These are phyloP conservation scores for Galeopsis tetrahit DNA, from an alignment of 257 asterid genomes.

Conservation along the genomic window DNA sequence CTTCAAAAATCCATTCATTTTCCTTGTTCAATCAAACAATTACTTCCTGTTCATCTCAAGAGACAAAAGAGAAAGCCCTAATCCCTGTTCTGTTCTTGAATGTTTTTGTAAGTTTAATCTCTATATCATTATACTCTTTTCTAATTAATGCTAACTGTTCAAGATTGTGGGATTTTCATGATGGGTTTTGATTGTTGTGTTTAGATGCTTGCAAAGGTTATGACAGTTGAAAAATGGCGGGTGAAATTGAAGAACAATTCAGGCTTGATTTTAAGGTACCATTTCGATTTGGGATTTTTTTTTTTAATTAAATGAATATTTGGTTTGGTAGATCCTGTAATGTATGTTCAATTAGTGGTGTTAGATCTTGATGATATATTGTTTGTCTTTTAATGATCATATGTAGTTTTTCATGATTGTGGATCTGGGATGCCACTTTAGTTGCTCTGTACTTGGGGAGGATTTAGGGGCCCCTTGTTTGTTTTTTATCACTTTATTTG, in stretches of 20 bases:
- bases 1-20: conserved; percentile 28
- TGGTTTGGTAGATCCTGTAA: conserved; percentile 16
- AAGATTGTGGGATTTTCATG: conserved; percentile 24
- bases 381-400: background rate
- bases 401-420: conserved; percentile 20
- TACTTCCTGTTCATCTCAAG: conserved; percentile 37
- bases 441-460: background rate
- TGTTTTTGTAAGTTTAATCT: conserved; percentile 30
- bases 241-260: conserved; percentile 69
- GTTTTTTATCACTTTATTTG: background rate
- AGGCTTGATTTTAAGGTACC: conserved; percentile 70
- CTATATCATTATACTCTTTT: background rate
- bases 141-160: background rate
- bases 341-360: background rate
- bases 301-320: background rate
- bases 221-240: conserved; percentile 60
- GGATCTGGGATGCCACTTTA: conserved; percentile 22
- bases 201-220: conserved; percentile 39
- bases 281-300: conserved; percentile 27
- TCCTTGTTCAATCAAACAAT: conserved; percentile 57
- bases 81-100: conserved; percentile 22
- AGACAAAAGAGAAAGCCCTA: background rate
- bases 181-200: conserved; percentile 41
- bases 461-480: background rate
- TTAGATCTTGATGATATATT: conserved; percentile 24